These are phyloP conservation scores for Retiboletus flavoniger DNA, from an alignment of 1,284 basidiomycete genomes.

Conservation along the genomic window DNA sequence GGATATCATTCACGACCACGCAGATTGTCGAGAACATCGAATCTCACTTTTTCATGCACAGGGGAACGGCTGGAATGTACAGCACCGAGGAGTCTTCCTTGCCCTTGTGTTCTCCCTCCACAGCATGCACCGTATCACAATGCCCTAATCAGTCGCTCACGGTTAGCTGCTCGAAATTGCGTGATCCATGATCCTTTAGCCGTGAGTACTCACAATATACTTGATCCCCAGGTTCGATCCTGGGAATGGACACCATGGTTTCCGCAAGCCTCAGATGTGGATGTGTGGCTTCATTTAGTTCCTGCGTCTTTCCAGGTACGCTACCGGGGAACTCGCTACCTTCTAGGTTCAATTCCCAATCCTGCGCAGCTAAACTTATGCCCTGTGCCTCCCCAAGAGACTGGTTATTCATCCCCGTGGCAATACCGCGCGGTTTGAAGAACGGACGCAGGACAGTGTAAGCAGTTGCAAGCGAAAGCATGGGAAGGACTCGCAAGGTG, in stretches of 20 bases:
- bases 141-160: conserved; percentile 43
- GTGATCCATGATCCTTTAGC: not conserved
- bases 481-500: conserved; percentile 59
- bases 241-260: conserved; percentile 53
- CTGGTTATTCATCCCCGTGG: not conserved
- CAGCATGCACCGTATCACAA: conserved; percentile 69
- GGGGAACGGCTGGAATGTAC: conserved; percentile 77
- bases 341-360: conserved; percentile 66
- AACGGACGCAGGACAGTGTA: conserved; percentile 78
- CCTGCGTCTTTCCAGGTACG: conserved; percentile 60
- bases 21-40: not conserved
- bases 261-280: conserved; percentile 66
- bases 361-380: conserved; percentile 39
- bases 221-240: conserved; percentile 69
- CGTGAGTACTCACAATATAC: conserved; percentile 58
- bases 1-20: not conserved
- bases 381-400: not conserved
- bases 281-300: conserved; percentile 60
- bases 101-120: conserved; percentile 64
- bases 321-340: conserved; percentile 62
- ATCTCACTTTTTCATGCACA: conserved; percentile 61
- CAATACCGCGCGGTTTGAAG: conserved; percentile 46
- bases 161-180: not conserved
- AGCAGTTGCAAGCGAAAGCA: conserved; percentile 56
- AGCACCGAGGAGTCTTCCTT: conserved; percentile 68